A percentile compares a stretch with the other conserved stretches of the same genome.
These are phyloP conservation scores for Croton laevigatus DNA, from an alignment of 441 rosid species.

Conservation along the genomic window DNA sequence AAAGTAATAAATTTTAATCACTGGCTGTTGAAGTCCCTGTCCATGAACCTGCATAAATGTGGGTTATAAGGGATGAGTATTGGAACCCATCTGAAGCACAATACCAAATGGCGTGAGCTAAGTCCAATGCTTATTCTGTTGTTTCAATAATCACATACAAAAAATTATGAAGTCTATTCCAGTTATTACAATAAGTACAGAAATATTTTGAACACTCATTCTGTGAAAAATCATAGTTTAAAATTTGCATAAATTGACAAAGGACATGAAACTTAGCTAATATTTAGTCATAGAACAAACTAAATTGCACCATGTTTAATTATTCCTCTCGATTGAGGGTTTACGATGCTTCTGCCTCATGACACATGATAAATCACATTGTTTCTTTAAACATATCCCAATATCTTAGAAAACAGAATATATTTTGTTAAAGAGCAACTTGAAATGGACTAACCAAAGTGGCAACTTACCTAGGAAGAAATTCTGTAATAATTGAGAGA, in stretches of 20 bases:
- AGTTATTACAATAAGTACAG: neutral
- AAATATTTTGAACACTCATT: neutral
- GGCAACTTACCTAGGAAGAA: constrained; percentile 78
- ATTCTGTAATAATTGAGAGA: constrained; percentile 91
- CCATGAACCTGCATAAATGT: too few species aligned
- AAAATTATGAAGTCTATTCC: constrained; percentile 9
- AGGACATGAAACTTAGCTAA: neutral
- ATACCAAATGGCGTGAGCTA: too few species aligned
- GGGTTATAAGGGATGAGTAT: too few species aligned
- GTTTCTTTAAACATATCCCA: neutral
- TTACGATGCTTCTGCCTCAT: neutral
- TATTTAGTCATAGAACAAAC: neutral
- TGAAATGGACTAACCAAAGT: constrained; percentile 2
- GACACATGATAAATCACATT: neutral
- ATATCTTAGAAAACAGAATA: neutral
- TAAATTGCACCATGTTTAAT: constrained; percentile 3
- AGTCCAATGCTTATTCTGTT: too few species aligned
- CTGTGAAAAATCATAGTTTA: neutral
- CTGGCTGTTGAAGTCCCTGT: neutral
- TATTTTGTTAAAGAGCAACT: neutral
- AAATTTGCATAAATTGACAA: neutral
- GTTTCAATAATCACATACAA: neutral
- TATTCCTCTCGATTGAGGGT: neutral
- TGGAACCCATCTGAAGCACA: too few species aligned
- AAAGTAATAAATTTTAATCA: neutral